Base-by-base conservation (phyloP, 495 filamentous ascomycete genomes). In the Massariosphaeria phaeospora region DNA sequence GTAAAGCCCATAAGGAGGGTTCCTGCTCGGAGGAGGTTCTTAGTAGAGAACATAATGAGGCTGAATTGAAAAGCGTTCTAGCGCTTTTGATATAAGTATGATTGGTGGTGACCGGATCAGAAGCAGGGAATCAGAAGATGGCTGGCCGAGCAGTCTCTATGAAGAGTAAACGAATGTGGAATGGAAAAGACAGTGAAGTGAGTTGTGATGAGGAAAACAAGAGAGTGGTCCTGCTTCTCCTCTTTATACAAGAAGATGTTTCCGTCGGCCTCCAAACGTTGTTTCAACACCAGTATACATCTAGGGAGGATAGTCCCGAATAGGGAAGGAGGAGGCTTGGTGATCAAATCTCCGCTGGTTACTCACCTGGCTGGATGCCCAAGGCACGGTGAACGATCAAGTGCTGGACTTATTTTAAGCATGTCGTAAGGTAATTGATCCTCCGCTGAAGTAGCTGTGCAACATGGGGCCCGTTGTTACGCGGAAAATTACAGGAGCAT, bases 41-140 rank as follows among this genome's bases (percentile, higher is more conserved):
- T 46, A 23, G 48, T 25, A 11, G 39, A 44, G 35, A 59, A 48
- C 13, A 59, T 13, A 47, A 59, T 59, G 55, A 24, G 31, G 48
- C n/a, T n/a, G n/a, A n/a, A n/a, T n/a, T n/a, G n/a, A 33, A 23
- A 40, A n/a, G n/a, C n/a, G n/a, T n/a, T n/a, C n/a, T n/a, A n/a
- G n/a, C n/a, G n/a, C n/a, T n/a, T n/a, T n/a, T n/a, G n/a, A n/a
- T n/a, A n/a, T n/a, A n/a, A n/a, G n/a, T n/a, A n/a, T n/a, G n/a
- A n/a, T n/a, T 47, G 11, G 41, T 23, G 21, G 41, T 45, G 17
- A 7, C 10, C 6, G 41, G 24, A 21, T 8, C 17, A 26, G 23
- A 17, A 31, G n/a, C n/a, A n/a, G n/a, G n/a, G n/a, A n/a, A n/a
- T n/a, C n/a, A n/a, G n/a, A n/a, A 23, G 35, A 48, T 34, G 45